These are phyloP conservation scores for Brassica incana DNA, from an alignment of 345 rosid genomes.

Conservation along the genomic window DNA sequence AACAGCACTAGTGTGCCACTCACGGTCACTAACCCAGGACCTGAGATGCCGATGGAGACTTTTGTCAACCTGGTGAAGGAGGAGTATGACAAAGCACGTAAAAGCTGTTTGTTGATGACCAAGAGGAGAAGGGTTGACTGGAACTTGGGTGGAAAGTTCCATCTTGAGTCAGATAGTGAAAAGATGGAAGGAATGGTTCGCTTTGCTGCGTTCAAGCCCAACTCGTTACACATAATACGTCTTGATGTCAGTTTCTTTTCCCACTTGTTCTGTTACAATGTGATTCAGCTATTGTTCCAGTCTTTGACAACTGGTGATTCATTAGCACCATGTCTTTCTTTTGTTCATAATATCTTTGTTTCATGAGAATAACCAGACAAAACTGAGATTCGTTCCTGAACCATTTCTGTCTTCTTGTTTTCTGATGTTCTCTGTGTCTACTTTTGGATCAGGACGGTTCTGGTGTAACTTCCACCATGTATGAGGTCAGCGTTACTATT, in stretches of 20 bases:
- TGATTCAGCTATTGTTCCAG: not conserved
- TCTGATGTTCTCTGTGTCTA: not conserved
- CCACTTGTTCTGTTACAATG: not conserved
- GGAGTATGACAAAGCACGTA: constrained; percentile 32
- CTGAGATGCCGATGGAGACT: constrained; percentile 32
- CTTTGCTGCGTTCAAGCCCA: constrained; percentile 43
- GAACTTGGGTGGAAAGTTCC: constrained; percentile 26
- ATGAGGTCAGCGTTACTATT: constrained; percentile 45
- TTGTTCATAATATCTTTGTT: not conserved
- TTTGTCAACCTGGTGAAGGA: constrained; percentile 44
- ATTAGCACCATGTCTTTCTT: not conserved
- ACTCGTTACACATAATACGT: constrained; percentile 45
- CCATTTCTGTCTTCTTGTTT: not conserved
- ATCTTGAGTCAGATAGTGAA: constrained; percentile 37
- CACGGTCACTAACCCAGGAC: constrained; percentile 26
- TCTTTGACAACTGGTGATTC: not conserved
- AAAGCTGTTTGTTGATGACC: constrained; percentile 4
- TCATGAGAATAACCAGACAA: not conserved
- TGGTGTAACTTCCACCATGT: constrained; percentile 31
- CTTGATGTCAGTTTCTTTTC: constrained; percentile 45
- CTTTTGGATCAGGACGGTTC: constrained; percentile 60
- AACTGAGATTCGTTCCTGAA: not conserved
- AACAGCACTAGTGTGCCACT: constrained; percentile 47
- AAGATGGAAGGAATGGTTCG: constrained; percentile 28
- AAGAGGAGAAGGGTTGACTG: constrained; percentile 38